Conservation (phyloP, 345 rosid genomes). For the Salix exigua region DNA sequence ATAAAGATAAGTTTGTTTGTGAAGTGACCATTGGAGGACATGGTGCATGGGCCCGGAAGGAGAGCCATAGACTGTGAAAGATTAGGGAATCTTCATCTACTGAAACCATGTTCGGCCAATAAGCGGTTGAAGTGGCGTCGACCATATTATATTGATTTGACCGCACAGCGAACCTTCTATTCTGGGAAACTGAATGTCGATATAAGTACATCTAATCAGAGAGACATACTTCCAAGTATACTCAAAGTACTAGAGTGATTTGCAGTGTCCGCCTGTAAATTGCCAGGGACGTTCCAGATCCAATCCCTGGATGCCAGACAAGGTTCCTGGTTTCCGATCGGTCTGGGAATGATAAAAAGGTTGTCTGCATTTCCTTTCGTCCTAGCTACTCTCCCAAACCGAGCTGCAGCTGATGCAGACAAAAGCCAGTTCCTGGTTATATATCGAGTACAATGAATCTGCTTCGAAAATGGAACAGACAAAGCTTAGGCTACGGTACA, state of each 20-base stretch:
- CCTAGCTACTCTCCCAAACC: conserved; percentile 22
- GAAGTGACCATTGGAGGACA: background rate
- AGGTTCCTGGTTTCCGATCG: conserved; percentile 13
- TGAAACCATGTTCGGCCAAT: background rate
- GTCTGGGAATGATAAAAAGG: conserved; percentile 16
- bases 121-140: background rate
- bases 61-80: no score
- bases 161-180: no score
- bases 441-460: conserved; percentile 25
- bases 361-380: conserved; percentile 36
- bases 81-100: background rate
- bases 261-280: background rate
- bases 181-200: no score
- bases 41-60: background rate
- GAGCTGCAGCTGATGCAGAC: conserved; percentile 15
- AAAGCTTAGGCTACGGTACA: conserved; percentile 12
- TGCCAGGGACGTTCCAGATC: conserved; percentile 19
- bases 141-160: no score
- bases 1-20: background rate
- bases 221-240: no score
- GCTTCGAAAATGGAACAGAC: conserved; percentile 25
- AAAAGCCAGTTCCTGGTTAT: conserved; percentile 21
- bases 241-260: no score
- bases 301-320: conserved; percentile 20
- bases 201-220: no score